phyloP scores from a whole-genome alignment of 345 rosid species.

The Pistacia vera region DNA sequence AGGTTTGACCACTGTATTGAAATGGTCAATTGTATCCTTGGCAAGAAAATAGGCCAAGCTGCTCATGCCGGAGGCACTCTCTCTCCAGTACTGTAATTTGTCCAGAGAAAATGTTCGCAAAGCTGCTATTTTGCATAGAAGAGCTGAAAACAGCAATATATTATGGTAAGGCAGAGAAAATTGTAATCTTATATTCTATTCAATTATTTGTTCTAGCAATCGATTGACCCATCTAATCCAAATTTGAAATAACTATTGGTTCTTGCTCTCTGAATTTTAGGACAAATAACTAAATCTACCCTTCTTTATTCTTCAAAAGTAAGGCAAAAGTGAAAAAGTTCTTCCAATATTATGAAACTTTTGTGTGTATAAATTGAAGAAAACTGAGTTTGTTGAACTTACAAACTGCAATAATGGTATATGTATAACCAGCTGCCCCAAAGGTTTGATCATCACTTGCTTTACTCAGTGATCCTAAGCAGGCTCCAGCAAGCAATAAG shows the following conservation, averaged over 20 bases:
- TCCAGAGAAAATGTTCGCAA: conserved; percentile 88
- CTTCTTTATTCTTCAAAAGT: not conserved
- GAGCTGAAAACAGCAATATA: conserved; percentile 56
- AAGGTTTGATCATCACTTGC: conserved; percentile 72
- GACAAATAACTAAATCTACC: not conserved
- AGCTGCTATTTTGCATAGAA: conserved; percentile 88
- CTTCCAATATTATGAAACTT: not conserved
- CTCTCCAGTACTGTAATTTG: conserved; percentile 94
- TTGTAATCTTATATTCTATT: not conserved
- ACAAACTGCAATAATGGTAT: conserved; percentile 94
- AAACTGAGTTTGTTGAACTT: conserved; percentile 38
- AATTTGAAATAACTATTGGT: not conserved
- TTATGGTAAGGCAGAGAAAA: conserved; percentile 4
- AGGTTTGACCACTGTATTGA: conserved; percentile 80
- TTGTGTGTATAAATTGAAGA: not conserved
- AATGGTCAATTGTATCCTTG: conserved; percentile 85
- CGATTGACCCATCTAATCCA: not conserved
- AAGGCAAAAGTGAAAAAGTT: conserved; percentile 1
- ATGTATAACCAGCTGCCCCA: conserved; percentile 73
- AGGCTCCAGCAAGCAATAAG: conserved; percentile 90
- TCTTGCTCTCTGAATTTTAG: conserved; percentile 1
- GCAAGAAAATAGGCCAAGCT: conserved; percentile 92
- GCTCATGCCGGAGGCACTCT: conserved; percentile 92
- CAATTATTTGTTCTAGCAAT: not conserved
- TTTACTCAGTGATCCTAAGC: conserved; percentile 76